Evolutionary conservation across 345 rosid species (phyloP).

Genomic region (Brassica rapa): DNA sequence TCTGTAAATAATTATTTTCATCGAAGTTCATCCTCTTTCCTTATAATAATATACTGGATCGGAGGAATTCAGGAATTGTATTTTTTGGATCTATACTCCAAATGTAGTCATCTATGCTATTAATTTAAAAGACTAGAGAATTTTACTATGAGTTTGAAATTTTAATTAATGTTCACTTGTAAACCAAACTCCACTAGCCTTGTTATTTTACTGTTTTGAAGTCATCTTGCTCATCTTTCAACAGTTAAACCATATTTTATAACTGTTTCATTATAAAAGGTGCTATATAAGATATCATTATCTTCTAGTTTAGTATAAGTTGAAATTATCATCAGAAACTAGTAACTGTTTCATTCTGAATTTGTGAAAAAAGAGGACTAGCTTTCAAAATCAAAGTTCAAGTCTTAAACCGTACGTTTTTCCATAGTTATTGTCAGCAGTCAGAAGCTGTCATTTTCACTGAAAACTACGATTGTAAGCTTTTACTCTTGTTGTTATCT

Average conservation of each 20-base stretch:
- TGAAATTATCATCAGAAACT: not conserved
- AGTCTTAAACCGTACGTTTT: not conserved
- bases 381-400: not conserved
- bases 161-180: not conserved
- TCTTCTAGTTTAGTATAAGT: not conserved
- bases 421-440: too few species aligned
- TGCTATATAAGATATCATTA: not conserved
- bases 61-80: too few species aligned
- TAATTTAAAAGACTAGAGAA: too few species aligned
- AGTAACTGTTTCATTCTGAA: not conserved
- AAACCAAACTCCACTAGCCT: not conserved
- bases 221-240: not conserved
- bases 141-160: too few species aligned
- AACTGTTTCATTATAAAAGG: not conserved
- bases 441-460: too few species aligned
- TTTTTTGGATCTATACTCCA: too few species aligned
- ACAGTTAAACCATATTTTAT: not conserved
- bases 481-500: not conserved
- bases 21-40: not conserved
- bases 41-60: not conserved
- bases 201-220: not conserved
- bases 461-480: not conserved
- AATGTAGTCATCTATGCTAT: too few species aligned
- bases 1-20: not conserved
- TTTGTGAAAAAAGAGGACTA: not conserved